Evolutionary conservation across 768 basidiomycete genomes (phyloP).

Genomic region (Lanmaoa rubissima): DNA sequence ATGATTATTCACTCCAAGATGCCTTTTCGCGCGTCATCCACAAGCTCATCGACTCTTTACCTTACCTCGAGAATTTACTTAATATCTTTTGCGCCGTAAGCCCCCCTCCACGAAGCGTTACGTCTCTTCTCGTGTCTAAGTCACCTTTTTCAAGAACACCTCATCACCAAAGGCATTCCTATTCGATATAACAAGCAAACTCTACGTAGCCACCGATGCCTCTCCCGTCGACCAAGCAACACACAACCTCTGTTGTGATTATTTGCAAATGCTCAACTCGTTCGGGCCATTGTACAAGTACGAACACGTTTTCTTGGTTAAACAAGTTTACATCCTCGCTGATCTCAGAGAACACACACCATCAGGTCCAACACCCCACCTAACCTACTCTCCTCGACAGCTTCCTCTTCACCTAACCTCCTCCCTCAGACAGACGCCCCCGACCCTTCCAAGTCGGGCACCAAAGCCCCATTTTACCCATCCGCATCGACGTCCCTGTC

Average conservation of each 20-base stretch:
- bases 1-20: constrained; percentile 89
- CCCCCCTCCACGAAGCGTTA: neutral
- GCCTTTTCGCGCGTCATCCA: constrained; percentile 90
- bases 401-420: neutral
- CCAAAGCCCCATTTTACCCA: constrained; percentile 60
- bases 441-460: constrained; percentile 13
- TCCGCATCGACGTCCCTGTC: constrained; percentile 63
- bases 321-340: neutral
- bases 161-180: constrained; percentile 93
- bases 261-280: constrained; percentile 81
- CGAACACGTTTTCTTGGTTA: constrained; percentile 2
- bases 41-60: constrained; percentile 79
- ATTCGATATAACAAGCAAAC: constrained; percentile 79
- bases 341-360: constrained; percentile 3
- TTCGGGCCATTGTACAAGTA: constrained; percentile 88
- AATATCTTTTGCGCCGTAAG: constrained; percentile 80
- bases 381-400: neutral
- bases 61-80: constrained; percentile 82
- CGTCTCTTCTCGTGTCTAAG: neutral
- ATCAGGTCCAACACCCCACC: constrained; percentile 22
- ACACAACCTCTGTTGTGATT: constrained; percentile 88
- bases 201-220: constrained; percentile 93
- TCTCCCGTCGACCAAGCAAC: constrained; percentile 89
- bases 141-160: constrained; percentile 58
- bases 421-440: neutral